Conservation (phyloP, 352 stramenopile species). For the Phytophthora pseudosyringae region DNA sequence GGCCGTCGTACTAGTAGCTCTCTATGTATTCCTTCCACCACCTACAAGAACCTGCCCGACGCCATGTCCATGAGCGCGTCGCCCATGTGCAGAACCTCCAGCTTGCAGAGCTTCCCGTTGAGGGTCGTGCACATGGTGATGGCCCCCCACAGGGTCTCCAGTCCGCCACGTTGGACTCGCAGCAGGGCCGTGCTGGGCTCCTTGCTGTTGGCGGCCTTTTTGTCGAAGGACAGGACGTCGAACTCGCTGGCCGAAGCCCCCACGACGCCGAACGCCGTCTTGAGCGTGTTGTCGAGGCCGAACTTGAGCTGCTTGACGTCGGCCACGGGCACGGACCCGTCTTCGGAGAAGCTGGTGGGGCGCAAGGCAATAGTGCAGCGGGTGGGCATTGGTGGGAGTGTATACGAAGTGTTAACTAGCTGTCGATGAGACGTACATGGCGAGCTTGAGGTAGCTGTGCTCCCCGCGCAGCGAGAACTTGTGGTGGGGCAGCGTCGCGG, state of each 20-base stretch:
- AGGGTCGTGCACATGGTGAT: slow-evolving; percentile 80
- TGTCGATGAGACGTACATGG: slow-evolving; percentile 51
- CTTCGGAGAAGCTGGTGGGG: slow-evolving; percentile 57
- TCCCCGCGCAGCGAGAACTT: slow-evolving; percentile 73
- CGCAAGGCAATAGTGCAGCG: not conserved
- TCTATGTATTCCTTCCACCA: slow-evolving; percentile 4
- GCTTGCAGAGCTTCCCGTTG: slow-evolving; percentile 67
- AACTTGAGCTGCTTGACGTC: slow-evolving; percentile 80
- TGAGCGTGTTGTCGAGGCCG: slow-evolving; percentile 71
- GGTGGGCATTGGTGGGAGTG: no score
- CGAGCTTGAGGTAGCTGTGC: slow-evolving; percentile 66
- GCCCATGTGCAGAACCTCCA: slow-evolving; percentile 67
- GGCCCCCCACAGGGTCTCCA: slow-evolving; percentile 67
- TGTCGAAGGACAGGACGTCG: slow-evolving; percentile 60
- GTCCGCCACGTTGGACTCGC: slow-evolving; percentile 60
- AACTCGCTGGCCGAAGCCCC: slow-evolving; percentile 70
- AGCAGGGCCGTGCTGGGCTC: slow-evolving; percentile 66
- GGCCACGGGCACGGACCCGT: slow-evolving; percentile 40
- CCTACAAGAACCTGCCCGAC: slow-evolving; percentile 63
- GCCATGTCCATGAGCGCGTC: slow-evolving; percentile 75
- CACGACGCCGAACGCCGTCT: slow-evolving; percentile 71
- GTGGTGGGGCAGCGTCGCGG: slow-evolving; percentile 48
- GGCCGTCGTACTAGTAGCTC: not conserved
- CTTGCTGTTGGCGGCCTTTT: slow-evolving; percentile 29
- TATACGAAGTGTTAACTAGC: not conserved